Evolutionary conservation across 2,329 filamentous ascomycete genomes (phyloP).

Genomic region (Sclerotinia nivalis): DNA sequence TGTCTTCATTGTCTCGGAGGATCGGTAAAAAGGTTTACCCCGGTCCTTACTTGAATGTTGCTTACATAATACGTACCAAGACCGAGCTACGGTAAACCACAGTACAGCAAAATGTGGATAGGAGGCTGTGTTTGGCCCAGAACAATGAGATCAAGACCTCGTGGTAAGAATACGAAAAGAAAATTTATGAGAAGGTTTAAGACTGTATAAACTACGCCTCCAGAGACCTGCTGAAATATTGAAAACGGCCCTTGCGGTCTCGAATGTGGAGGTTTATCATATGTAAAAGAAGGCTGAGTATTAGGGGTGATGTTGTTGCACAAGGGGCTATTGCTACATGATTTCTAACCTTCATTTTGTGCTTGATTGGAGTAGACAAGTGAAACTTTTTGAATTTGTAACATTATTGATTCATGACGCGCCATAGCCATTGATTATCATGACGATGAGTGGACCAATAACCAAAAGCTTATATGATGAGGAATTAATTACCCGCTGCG

Average conservation of each 20-base stretch:
- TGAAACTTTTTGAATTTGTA: conserved; percentile 14
- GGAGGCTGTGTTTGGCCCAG: conserved; percentile 18
- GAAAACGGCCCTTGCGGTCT: conserved; percentile 16
- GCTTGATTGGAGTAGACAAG: conserved; percentile 3
- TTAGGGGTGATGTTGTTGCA: conserved; percentile 4
- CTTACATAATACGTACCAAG: background rate
- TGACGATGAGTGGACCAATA: conserved; percentile 15
- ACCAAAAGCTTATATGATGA: background rate
- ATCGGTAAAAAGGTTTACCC: background rate
- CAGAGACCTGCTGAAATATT: conserved; percentile 16
- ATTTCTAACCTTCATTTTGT: background rate
- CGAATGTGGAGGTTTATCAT: background rate
- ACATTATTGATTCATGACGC: background rate
- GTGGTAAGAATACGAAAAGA: conserved; percentile 7
- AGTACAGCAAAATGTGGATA: background rate
- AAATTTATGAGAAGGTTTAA: background rate
- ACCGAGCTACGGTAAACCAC: background rate
- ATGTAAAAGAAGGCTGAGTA: conserved; percentile 20
- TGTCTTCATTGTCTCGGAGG: conserved; percentile 14
- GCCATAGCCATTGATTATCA: background rate
- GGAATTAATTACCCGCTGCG: conserved; percentile 16
- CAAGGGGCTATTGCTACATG: conserved; percentile 1
- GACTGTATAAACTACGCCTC: conserved; percentile 18
- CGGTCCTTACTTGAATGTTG: background rate
- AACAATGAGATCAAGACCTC: conserved; percentile 11